phyloP scores from a whole-genome alignment of 1,139 yeast species.

The Candida tropicalis region DNA sequence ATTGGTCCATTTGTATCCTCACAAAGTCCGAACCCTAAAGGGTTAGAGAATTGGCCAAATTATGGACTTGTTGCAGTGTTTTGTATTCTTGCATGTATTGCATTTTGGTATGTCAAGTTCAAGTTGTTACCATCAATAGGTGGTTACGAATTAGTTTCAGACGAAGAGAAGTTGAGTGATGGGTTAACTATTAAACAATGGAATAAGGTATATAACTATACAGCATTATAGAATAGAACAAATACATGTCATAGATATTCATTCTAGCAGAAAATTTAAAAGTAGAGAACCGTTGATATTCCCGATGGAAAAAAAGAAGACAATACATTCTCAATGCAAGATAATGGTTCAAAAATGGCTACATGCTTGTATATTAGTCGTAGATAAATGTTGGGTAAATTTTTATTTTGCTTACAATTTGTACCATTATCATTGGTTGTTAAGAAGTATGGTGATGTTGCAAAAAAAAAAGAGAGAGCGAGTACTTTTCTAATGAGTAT shows the following conservation, averaged over 20 bases:
- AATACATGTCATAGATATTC: background rate
- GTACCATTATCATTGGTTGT: too few relatives aligned
- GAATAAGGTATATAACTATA: conserved; percentile 23
- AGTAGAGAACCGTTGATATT: too few relatives aligned
- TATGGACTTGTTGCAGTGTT: conserved; percentile 48
- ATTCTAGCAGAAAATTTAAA: too few relatives aligned
- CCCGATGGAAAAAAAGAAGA: too few relatives aligned
- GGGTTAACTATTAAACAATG: conserved; percentile 59
- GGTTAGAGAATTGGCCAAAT: conserved; percentile 53
- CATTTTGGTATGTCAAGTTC: conserved; percentile 55
- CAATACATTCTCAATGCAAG: too few relatives aligned
- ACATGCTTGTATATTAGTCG: too few relatives aligned
- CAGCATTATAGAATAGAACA: conserved; percentile 7
- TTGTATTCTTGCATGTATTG: conserved; percentile 34
- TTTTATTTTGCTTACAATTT: too few relatives aligned
- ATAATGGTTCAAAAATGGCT: too few relatives aligned
- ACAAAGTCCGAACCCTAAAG: conserved; percentile 41
- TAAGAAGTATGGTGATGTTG: too few relatives aligned
- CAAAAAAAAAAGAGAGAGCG: too few relatives aligned
- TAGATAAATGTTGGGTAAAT: too few relatives aligned
- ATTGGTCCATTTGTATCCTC: conserved; percentile 50
- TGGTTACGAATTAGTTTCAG: conserved; percentile 44
- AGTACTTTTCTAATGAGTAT: too few relatives aligned
- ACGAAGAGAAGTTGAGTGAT: conserved; percentile 46
- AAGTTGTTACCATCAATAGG: conserved; percentile 44